Percentiles rank a stretch among this genome's conserved stretches.
Evolutionary conservation across 176 grass and related monocot species (phyloP).

Genomic region (Triticum dicoccoides): DNA sequence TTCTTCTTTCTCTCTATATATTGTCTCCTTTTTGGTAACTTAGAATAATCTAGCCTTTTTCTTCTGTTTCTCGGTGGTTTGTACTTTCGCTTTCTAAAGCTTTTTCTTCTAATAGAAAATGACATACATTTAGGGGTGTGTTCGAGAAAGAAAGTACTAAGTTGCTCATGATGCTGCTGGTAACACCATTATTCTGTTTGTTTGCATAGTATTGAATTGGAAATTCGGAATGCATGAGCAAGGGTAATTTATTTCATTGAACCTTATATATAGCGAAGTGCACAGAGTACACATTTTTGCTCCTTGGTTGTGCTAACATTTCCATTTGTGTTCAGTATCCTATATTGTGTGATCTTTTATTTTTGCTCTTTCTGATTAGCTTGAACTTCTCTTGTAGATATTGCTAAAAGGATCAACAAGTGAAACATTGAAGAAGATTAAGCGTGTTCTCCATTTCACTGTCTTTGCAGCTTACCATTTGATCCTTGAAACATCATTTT

Average conservation of each 20-base stretch:
- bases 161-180: neutral
- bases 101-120: neutral
- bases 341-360: neutral
- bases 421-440: slow-evolving; percentile 91
- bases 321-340: neutral
- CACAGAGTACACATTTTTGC: neutral
- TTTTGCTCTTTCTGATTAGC: slow-evolving; percentile 13
- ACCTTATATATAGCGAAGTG: neutral
- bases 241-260: neutral
- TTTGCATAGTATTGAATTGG: neutral
- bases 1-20: neutral
- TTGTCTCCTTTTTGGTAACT: neutral
- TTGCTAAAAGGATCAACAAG: slow-evolving; percentile 78
- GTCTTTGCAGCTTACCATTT: slow-evolving; percentile 97
- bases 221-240: neutral
- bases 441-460: slow-evolving; percentile 75
- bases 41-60: neutral
- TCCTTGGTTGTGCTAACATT: slow-evolving; percentile 4
- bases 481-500: slow-evolving; percentile 90
- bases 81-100: neutral
- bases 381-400: slow-evolving; percentile 63
- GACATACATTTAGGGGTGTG: neutral
- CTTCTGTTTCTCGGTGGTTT: neutral
- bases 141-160: neutral
- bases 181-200: slow-evolving; percentile 7